These are phyloP conservation scores for Naematelia aurantialba DNA, from an alignment of 768 basidiomycete genomes.

Conservation along the genomic window DNA sequence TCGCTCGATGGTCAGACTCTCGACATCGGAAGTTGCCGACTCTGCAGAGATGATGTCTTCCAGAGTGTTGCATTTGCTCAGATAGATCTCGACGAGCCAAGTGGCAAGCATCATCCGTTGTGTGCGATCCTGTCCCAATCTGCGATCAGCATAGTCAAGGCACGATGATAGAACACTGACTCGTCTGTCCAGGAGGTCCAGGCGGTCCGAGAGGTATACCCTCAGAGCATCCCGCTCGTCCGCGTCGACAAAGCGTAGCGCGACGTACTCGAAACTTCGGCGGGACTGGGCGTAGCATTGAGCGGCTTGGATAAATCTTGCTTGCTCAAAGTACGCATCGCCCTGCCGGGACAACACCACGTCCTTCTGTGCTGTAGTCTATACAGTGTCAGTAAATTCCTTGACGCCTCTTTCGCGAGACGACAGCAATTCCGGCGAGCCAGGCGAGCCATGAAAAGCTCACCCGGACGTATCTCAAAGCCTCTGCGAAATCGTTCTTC, in stretches of 20 bases:
- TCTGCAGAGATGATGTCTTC: constrained; percentile 92
- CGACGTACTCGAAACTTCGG: constrained; percentile 83
- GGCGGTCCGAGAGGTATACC: constrained; percentile 78
- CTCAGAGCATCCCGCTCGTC: constrained; percentile 86
- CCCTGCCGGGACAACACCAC: constrained; percentile 78
- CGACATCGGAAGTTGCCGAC: constrained; percentile 64
- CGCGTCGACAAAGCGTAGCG: constrained; percentile 81
- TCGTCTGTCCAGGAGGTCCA: constrained; percentile 77
- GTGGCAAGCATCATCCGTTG: constrained; percentile 97
- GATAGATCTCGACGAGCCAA: constrained; percentile 96
- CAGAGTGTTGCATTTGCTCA: constrained; percentile 92
- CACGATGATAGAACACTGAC: constrained; percentile 56
- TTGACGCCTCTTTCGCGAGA: too few relatives aligned
- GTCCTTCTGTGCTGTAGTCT: constrained; percentile 78
- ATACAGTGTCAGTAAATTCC: constrained; percentile 6
- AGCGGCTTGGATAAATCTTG: constrained; percentile 83
- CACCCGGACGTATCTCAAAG: constrained; percentile 78
- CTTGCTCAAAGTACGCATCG: constrained; percentile 69
- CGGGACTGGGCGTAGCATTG: constrained; percentile 81
- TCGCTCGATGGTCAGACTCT: constrained; percentile 76
- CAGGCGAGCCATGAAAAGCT: constrained; percentile 31
- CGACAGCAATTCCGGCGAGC: too few relatives aligned
- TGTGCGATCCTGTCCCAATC: constrained; percentile 68
- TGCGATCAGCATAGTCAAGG: background rate
- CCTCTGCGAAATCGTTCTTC: constrained; percentile 70